Conservation (phyloP, 495 filamentous ascomycete genomes). For the Schizothecium vesticola region DNA sequence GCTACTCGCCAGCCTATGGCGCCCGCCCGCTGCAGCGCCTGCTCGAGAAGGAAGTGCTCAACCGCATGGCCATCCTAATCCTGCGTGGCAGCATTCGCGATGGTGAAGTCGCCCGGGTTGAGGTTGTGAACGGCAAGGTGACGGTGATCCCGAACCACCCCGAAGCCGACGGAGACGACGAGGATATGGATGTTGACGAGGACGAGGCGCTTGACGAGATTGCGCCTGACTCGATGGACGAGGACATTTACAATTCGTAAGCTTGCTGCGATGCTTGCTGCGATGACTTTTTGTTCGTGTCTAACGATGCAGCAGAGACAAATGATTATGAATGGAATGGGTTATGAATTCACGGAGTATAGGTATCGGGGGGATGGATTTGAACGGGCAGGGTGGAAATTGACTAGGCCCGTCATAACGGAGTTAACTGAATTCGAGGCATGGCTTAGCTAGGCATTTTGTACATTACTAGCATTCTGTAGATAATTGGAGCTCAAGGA, state of each 20-base stretch:
- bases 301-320: not conserved
- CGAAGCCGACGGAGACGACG: slow-evolving; percentile 56
- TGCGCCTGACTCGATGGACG: slow-evolving; percentile 67
- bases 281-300: not conserved
- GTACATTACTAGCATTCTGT: not conserved
- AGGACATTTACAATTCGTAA: slow-evolving; percentile 59
- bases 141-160: slow-evolving; percentile 76
- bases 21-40: slow-evolving; percentile 80
- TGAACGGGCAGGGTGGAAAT: not conserved
- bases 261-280: slow-evolving; percentile 5
- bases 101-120: slow-evolving; percentile 74
- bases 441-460: not conserved
- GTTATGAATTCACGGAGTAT: not conserved
- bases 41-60: slow-evolving; percentile 94
- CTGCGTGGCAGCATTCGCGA: slow-evolving; percentile 78
- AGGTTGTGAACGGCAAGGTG: slow-evolving; percentile 66
- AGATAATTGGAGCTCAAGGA: not conserved
- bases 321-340: slow-evolving; percentile 6
- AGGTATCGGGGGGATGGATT: not conserved
- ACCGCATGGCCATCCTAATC: slow-evolving; percentile 83
- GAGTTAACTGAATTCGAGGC: not conserved
- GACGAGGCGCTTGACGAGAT: slow-evolving; percentile 66
- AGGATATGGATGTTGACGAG: slow-evolving; percentile 58
- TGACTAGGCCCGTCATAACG: not conserved
- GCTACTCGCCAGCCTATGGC: slow-evolving; percentile 92